These are phyloP conservation scores for Tothia fuscella DNA, from an alignment of 2,329 filamentous ascomycete species.

Conservation along the genomic window DNA sequence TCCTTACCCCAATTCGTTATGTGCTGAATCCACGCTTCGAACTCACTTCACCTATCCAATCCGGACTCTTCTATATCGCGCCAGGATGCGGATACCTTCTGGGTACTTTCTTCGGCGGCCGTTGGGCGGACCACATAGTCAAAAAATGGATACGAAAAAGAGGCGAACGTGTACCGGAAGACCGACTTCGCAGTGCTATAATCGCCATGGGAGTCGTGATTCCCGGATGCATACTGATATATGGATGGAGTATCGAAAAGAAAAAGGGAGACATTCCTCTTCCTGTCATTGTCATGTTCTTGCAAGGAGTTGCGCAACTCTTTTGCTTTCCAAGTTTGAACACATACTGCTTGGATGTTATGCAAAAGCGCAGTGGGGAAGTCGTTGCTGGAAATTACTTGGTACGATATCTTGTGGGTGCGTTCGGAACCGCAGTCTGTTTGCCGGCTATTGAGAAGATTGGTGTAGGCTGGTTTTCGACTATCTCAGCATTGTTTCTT, in stretches of 20 bases:
- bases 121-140: slow-evolving; percentile 56
- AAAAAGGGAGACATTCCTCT: slow-evolving; percentile 43
- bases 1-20: slow-evolving; percentile 59
- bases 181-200: slow-evolving; percentile 46
- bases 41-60: slow-evolving; percentile 52
- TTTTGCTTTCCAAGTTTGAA: slow-evolving; percentile 68
- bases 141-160: slow-evolving; percentile 51
- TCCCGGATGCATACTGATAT: slow-evolving; percentile 53
- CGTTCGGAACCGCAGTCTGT: slow-evolving; percentile 56
- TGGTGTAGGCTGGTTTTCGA: slow-evolving; percentile 72
- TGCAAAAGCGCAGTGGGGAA: slow-evolving; percentile 58
- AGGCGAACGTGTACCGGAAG: slow-evolving; percentile 53
- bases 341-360: slow-evolving; percentile 73
- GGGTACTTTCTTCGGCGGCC: slow-evolving; percentile 60
- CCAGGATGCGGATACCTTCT: slow-evolving; percentile 58
- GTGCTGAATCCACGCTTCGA: slow-evolving; percentile 64
- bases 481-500: slow-evolving; percentile 51
- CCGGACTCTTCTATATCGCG: slow-evolving; percentile 62
- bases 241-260: slow-evolving; percentile 52
- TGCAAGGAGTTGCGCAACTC: slow-evolving; percentile 62
- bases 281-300: slow-evolving; percentile 61
- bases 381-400: slow-evolving; percentile 74
- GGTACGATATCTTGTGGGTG: slow-evolving; percentile 63
- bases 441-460: slow-evolving; percentile 62
- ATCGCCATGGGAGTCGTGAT: slow-evolving; percentile 46